Base-by-base conservation (phyloP, 768 basidiomycete genomes). In the Termitomyces titanicus region DNA sequence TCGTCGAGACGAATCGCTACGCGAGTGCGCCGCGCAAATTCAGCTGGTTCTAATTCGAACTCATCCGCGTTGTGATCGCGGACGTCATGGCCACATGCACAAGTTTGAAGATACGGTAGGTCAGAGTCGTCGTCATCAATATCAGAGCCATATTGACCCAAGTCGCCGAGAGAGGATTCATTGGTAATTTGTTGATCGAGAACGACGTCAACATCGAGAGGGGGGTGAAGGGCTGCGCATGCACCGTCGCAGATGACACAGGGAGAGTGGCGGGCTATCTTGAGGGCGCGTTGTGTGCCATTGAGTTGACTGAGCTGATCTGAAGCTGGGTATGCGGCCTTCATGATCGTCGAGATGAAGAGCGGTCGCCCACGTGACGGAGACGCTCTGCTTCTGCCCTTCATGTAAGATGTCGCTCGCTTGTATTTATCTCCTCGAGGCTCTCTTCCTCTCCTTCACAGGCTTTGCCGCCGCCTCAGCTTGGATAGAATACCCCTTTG, bases 1-100 rank as follows among this genome's bases (percentile, higher is more conserved):
- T 93, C 90, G 64, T 95, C 94, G 50, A 94, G 78, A 54, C 88
- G 81, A 49, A 86, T 81, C 3, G 91, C 92, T 11, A 90, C 82
- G 54, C 84, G 85, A 40, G 79, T 82, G 67, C 89, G 79, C 38
- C 94, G 80, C n/a, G 73, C 68, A 68, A 87, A 86, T 70, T 92
- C 88, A 45, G 79, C 77, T 47, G 73, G 75, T 55, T 82, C 84
- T 31, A 89, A 68, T 47, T 70, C 70, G 11, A 70, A 63, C 59
- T 81, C 77, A 63, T 86, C 78, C 29, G 88, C 86, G n/a, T 86
- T 84, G 62, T 92, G 89, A 24, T 82, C 77, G 37, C 66, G 69
- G 27, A 82, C 79, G 46, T 73, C 74, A 68, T 93, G 92, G 0
- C 87, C 85, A 66, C 92, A 92, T 17, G 72, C 73, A 62, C 92